Percentiles rank a stretch among this genome's conserved stretches.
Conservation (phyloP, 441 rosid genomes). For the Adansonia grandidieri region DNA sequence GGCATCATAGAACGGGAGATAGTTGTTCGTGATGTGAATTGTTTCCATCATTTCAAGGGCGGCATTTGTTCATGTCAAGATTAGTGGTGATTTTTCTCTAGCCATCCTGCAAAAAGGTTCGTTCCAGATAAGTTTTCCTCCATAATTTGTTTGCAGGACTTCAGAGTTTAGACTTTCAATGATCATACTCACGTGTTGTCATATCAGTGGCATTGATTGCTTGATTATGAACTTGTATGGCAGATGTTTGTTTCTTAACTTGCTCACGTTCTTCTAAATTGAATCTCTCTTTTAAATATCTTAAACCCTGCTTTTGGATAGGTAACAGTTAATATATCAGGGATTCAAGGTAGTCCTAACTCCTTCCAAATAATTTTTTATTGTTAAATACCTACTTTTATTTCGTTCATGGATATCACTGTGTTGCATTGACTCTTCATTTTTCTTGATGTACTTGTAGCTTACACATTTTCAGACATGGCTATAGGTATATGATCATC, state of each 20-base stretch:
- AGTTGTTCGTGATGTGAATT: slow-evolving; percentile 12
- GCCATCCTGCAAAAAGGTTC: neutral
- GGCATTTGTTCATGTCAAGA: slow-evolving; percentile 22
- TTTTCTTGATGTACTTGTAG: too few species aligned
- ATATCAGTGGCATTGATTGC: neutral
- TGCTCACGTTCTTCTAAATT: neutral
- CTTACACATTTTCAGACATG: too few species aligned
- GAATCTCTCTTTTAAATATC: neutral
- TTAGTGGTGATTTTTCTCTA: neutral
- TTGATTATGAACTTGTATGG: neutral
- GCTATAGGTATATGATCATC: too few species aligned
- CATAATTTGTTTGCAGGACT: neutral
- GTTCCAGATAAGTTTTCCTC: neutral
- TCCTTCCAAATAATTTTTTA: neutral
- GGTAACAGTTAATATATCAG: neutral
- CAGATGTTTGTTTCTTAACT: neutral
- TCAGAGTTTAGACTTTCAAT: neutral
- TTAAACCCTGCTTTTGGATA: neutral
- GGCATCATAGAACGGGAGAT: slow-evolving; percentile 19
- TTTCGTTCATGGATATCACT: slow-evolving; percentile 24
- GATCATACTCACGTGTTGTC: neutral
- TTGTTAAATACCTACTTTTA: neutral
- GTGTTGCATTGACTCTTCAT: too few species aligned
- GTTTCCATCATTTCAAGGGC: slow-evolving; percentile 19
- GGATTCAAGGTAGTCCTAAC: too few species aligned